Conservation (phyloP, 129 eudicot genomes). For the Chrysanthemum seticuspe region DNA sequence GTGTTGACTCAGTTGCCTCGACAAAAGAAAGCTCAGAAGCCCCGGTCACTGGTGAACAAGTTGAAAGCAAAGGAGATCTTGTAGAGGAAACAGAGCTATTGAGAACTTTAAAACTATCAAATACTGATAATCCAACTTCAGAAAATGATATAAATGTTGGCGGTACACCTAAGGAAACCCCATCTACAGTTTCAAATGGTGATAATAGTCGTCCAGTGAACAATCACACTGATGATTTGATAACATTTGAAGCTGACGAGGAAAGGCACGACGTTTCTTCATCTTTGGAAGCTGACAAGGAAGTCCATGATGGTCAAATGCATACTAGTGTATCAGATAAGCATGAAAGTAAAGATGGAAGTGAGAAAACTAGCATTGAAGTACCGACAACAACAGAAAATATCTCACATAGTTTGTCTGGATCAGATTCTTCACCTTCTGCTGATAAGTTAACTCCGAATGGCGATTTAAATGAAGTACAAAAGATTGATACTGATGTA, state of each 20-base stretch:
- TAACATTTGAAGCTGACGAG: slow-evolving; percentile 34
- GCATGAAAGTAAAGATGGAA: slow-evolving; percentile 23
- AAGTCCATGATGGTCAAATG: slow-evolving; percentile 27
- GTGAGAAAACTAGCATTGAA: slow-evolving; percentile 32
- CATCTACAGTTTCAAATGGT: slow-evolving; percentile 22
- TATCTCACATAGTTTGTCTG: slow-evolving; percentile 24
- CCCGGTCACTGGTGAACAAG: slow-evolving; percentile 29
- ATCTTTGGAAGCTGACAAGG: slow-evolving; percentile 31
- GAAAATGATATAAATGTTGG: slow-evolving; percentile 27
- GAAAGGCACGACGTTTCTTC: slow-evolving; percentile 20
- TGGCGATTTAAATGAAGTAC: slow-evolving; percentile 28
- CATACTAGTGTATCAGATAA: slow-evolving; percentile 25
- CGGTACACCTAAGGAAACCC: slow-evolving; percentile 8
- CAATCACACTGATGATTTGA: slow-evolving; percentile 29
- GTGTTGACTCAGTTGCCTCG: slow-evolving; percentile 67
- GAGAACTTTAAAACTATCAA: slow-evolving; percentile 56
- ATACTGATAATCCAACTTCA: slow-evolving; percentile 30
- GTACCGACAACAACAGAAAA: slow-evolving; percentile 19
- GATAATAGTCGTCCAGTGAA: slow-evolving; percentile 23
- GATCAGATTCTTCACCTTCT: slow-evolving; percentile 31
- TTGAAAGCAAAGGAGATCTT: slow-evolving; percentile 52
- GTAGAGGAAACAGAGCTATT: slow-evolving; percentile 66
- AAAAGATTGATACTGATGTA: slow-evolving; percentile 22
- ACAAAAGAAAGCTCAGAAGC: slow-evolving; percentile 55
- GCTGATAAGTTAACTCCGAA: slow-evolving; percentile 24